Conservation (phyloP, 148 eudicot species). For the Rhododendron simsii region DNA sequence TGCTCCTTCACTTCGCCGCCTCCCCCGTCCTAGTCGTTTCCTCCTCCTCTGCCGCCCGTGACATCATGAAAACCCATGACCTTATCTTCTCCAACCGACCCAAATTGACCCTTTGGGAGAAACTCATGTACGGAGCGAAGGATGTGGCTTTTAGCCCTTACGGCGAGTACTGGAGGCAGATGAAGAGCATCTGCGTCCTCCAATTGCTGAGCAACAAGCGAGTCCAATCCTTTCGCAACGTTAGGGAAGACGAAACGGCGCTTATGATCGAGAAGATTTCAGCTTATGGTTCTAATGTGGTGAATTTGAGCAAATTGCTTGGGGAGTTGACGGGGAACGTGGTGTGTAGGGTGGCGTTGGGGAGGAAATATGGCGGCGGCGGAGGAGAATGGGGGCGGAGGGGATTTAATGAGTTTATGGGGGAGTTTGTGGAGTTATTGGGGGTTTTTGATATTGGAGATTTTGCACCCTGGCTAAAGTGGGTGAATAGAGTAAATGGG, state of each 20-base stretch:
- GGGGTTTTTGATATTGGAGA: background rate
- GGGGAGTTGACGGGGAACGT: background rate
- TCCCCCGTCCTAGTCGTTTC: slow-evolving; percentile 36
- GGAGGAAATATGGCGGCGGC: background rate
- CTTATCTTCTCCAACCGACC: slow-evolving; percentile 35
- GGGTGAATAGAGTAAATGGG: background rate
- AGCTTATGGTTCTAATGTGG: background rate
- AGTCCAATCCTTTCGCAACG: slow-evolving; percentile 7
- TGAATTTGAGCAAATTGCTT: slow-evolving; percentile 31
- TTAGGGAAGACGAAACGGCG: slow-evolving; percentile 22
- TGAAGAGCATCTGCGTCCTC: slow-evolving; percentile 44
- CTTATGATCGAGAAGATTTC: slow-evolving; percentile 10
- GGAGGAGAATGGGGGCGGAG: background rate
- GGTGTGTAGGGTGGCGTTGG: background rate
- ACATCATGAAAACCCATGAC: slow-evolving; percentile 62
- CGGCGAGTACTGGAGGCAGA: slow-evolving; percentile 65
- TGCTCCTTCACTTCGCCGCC: slow-evolving; percentile 46
- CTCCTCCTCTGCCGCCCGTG: slow-evolving; percentile 31
- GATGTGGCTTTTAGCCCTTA: slow-evolving; percentile 35
- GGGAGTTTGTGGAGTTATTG: background rate
- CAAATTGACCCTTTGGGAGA: background rate
- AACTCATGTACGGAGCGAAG: slow-evolving; percentile 21
- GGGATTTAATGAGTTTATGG: background rate
- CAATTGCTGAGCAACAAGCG: slow-evolving; percentile 28
- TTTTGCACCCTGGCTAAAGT: background rate